phyloP scores from a whole-genome alignment of 148 eudicot genomes.

The Rhododendron kiyosumense region DNA sequence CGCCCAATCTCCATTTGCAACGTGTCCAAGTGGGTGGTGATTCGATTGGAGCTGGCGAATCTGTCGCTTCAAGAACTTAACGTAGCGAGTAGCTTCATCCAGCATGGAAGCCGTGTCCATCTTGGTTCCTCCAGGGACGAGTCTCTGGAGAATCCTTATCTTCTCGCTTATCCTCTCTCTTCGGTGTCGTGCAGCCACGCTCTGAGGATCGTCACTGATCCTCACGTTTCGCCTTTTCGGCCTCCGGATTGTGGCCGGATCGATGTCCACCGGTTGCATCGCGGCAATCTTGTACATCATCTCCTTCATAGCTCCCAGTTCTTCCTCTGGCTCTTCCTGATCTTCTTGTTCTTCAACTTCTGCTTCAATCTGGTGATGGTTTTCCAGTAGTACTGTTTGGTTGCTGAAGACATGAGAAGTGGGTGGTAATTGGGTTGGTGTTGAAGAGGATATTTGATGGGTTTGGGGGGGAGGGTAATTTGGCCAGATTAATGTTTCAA shows the following conservation, averaged over 20 bases:
- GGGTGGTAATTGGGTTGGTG: constrained; percentile 17
- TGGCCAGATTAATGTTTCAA: constrained; percentile 9
- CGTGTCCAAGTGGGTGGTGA: not conserved
- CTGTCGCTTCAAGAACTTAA: constrained; percentile 81
- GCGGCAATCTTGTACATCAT: constrained; percentile 95
- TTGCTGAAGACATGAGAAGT: not conserved
- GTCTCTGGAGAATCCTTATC: constrained; percentile 72
- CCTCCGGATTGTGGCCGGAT: constrained; percentile 66
- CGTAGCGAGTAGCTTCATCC: constrained; percentile 83
- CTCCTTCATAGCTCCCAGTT: constrained; percentile 83
- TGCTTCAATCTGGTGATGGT: not conserved
- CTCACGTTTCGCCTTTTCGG: constrained; percentile 76
- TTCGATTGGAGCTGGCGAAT: constrained; percentile 52
- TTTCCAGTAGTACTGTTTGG: constrained; percentile 1
- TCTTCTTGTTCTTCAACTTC: constrained; percentile 19
- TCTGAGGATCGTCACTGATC: constrained; percentile 83
- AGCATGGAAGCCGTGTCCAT: constrained; percentile 96
- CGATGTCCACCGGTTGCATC: constrained; percentile 95
- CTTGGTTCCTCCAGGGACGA: constrained; percentile 90
- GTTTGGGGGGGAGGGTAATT: constrained; percentile 18
- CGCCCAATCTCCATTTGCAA: not conserved
- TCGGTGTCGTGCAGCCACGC: constrained; percentile 80
- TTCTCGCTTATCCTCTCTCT: constrained; percentile 82
- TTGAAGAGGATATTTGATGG: constrained; percentile 15
- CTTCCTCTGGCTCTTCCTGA: constrained; percentile 50